Base-by-base conservation (phyloP, 257 asterid genomes). In the Solanum corneliomulleri region DNA sequence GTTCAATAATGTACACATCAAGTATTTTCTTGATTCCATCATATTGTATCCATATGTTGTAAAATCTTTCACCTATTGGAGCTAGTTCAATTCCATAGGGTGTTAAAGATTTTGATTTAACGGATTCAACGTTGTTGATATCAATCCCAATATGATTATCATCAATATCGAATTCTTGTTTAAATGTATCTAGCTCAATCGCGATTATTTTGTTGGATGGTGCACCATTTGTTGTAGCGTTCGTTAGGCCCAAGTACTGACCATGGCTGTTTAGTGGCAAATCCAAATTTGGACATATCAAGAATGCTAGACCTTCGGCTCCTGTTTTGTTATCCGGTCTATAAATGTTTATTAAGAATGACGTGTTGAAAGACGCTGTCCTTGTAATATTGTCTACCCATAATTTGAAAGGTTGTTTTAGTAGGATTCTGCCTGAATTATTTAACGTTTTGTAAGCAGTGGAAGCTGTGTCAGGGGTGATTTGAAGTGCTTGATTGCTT, bases 401-500 rank as follows among this genome's bases (percentile, higher is more conserved):
- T 13, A 96, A 93, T 89, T 90, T 92, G 91, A 96, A 96, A 0
- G 45, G 33, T 3, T 13, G 15, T 0, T 42, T 44, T 23, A 88
- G 84, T 29, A 96, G 66, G 39, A 94, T 47, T 4, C 98, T 91
- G 0, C 99, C 99, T 3, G 97, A 89, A 0, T 82, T 82, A 72
- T 93, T 37, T 31, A 6, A 52, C 16, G 62, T 15, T 2, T 42
- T 15, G 92, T 88, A 82, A 8, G 9, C 91, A 1, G 12, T 0
- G 0, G 90, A 71, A 4, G 88, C 82, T 0, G 96, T 21, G 84
- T 96, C 98, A 0, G 94, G 94, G 15, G 99, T 96, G 3, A 96
- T 87, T 89, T 96, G 99, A 68, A 96, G 93, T n/a, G 99, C 99
- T 0, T 3, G 87, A 39, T 91, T 88, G 91, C 27, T 90, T 47